A percentile compares a stretch with the other conserved stretches of the same genome.
Evolutionary conservation across 768 basidiomycete genomes (phyloP).

Genomic region (Rhodotorula taiwanensis): DNA sequence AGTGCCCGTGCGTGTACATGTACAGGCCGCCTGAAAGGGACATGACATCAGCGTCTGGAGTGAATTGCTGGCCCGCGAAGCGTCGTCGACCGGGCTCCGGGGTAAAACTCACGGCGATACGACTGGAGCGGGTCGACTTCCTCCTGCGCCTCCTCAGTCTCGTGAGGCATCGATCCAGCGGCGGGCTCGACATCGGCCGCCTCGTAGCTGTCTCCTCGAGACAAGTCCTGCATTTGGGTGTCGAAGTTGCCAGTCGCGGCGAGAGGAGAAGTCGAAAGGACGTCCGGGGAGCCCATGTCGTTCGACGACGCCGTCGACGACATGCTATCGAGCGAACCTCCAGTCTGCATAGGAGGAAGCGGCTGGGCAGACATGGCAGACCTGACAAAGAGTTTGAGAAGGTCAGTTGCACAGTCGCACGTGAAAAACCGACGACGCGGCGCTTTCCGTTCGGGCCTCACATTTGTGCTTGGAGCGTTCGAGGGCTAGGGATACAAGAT

Average conservation of each 20-base stretch:
- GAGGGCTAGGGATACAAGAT: no score
- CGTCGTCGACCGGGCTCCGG: not conserved
- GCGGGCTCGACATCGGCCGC: not conserved
- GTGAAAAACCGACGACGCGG: no score
- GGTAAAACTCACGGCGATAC: conserved; percentile 21
- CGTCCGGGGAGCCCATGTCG: not conserved
- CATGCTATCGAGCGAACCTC: no score
- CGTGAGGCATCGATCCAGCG: conserved; percentile 7
- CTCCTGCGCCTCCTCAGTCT: conserved; percentile 1
- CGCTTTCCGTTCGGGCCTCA: no score
- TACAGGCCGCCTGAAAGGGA: conserved; percentile 15
- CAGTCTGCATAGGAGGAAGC: not conserved
- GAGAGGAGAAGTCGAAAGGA: conserved; percentile 10
- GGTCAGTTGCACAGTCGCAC: no score
- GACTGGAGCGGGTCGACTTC: conserved; percentile 13
- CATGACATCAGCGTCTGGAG: not conserved
- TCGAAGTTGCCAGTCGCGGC: not conserved
- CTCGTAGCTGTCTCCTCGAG: conserved; percentile 10
- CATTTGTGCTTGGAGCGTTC: no score
- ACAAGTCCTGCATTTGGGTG: not conserved
- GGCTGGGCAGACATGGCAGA: conserved; percentile 5
- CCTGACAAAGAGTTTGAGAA: no score
- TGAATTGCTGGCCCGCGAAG: not conserved
- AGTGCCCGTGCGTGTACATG: conserved; percentile 14
- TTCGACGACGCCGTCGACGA: not conserved